Conservation (phyloP, 2,329 filamentous ascomycete species). For the Raffaelea ambrosiae region DNA sequence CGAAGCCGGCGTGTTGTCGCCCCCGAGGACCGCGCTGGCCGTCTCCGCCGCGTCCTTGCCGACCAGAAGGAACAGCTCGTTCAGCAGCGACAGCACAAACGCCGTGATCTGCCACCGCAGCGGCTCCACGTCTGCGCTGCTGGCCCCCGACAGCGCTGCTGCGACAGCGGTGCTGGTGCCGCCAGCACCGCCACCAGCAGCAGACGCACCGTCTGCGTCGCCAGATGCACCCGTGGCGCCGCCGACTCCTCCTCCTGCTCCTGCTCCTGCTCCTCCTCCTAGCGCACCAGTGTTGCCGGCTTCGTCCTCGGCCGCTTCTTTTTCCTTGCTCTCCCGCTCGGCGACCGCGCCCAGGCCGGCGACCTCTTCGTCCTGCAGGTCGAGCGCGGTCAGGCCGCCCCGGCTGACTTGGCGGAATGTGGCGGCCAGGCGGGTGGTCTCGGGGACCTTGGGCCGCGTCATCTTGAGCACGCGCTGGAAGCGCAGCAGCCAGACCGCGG, state of each 20-base stretch:
- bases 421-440: slow-evolving; percentile 28
- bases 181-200: background rate
- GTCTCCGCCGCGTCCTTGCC: slow-evolving; percentile 71
- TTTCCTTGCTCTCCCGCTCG: slow-evolving; percentile 45
- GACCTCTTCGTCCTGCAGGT: slow-evolving; percentile 91
- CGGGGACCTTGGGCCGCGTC: slow-evolving; percentile 60
- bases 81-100: slow-evolving; percentile 48
- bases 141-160: slow-evolving; percentile 18
- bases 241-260: slow-evolving; percentile 7
- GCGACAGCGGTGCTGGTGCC: background rate
- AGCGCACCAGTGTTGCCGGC: no score
- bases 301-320: background rate
- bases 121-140: slow-evolving; percentile 66
- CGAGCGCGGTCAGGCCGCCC: slow-evolving; percentile 47
- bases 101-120: slow-evolving; percentile 92
- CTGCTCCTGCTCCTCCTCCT: background rate
- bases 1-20: background rate
- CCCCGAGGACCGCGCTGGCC: slow-evolving; percentile 42
- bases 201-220: background rate
- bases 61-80: slow-evolving; percentile 29
- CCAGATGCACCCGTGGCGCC: slow-evolving; percentile 15
- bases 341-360: slow-evolving; percentile 69
- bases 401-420: slow-evolving; percentile 14
- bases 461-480: slow-evolving; percentile 86
- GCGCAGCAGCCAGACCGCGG: slow-evolving; percentile 75